These are phyloP conservation scores for Sugiyamaella lignohabitans DNA, from an alignment of 805 yeast species.

Conservation along the genomic window DNA sequence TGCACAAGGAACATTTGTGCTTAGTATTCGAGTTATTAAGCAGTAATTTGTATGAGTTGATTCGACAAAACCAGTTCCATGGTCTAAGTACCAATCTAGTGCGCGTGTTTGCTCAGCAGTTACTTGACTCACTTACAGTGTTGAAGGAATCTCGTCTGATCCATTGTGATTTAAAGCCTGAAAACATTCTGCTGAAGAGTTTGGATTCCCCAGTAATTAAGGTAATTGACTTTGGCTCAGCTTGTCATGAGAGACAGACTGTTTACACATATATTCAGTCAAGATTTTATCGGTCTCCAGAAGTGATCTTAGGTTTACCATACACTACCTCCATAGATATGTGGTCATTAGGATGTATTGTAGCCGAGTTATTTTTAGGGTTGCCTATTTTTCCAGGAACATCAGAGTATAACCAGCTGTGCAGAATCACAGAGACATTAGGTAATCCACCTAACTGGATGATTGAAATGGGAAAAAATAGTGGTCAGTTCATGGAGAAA, in stretches of 20 bases:
- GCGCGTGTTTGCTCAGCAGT: slow-evolving; percentile 68
- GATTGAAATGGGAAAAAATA: slow-evolving; percentile 90
- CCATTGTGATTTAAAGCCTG: slow-evolving; percentile 97
- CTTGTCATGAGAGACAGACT: slow-evolving; percentile 87
- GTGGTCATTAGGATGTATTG: slow-evolving; percentile 95
- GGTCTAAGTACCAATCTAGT: slow-evolving; percentile 80
- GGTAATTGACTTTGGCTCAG: slow-evolving; percentile 93
- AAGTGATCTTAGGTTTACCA: slow-evolving; percentile 84
- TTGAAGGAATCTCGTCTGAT: slow-evolving; percentile 78
- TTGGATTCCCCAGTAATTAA: slow-evolving; percentile 82
- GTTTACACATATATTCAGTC: slow-evolving; percentile 89
- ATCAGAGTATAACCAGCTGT: slow-evolving; percentile 85
- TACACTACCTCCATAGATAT: slow-evolving; percentile 90
- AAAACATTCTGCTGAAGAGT: slow-evolving; percentile 73
- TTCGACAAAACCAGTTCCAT: slow-evolving; percentile 88
- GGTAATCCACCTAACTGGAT: slow-evolving; percentile 91
- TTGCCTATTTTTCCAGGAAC: slow-evolving; percentile 92
- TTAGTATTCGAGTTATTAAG: slow-evolving; percentile 85
- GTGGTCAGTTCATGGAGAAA: slow-evolving; percentile 60
- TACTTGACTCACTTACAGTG: slow-evolving; percentile 72
- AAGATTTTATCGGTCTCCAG: slow-evolving; percentile 90
- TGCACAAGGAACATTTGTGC: slow-evolving; percentile 89
- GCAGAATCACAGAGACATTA: slow-evolving; percentile 72
- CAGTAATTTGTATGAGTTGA: slow-evolving; percentile 80
- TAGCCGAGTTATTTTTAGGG: slow-evolving; percentile 85